A percentile compares a stretch with the other conserved stretches of the same genome.
These are phyloP conservation scores for Fusarium sp. DNA, from an alignment of 2,329 filamentous ascomycete species.

Conservation along the genomic window DNA sequence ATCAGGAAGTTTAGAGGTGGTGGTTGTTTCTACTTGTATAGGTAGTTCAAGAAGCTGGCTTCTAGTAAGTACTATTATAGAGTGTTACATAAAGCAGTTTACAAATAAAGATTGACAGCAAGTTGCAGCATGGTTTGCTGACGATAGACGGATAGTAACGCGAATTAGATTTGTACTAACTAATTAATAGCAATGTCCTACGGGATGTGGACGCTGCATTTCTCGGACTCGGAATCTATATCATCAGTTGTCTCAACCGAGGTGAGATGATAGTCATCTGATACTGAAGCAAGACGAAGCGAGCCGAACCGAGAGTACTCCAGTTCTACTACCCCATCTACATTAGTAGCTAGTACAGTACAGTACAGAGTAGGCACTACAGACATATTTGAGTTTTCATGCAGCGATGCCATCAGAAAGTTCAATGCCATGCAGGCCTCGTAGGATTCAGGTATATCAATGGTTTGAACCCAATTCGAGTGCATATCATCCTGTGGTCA, in stretches of 20 bases:
- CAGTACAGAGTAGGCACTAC: no score
- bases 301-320: conserved; percentile 6
- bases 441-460: background rate
- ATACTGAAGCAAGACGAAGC: background rate
- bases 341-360: no score
- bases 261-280: background rate
- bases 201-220: background rate
- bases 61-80: no score
- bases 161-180: background rate
- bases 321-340: background rate
- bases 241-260: background rate
- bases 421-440: background rate
- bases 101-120: background rate
- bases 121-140: background rate
- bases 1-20: no score
- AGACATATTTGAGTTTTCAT: background rate
- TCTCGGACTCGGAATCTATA: background rate
- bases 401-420: background rate
- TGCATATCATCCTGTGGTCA: background rate
- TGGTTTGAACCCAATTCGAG: background rate
- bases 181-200: background rate
- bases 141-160: background rate
- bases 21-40: no score
- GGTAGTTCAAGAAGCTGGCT: no score
- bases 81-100: no score